Evolutionary conservation across 73 alveolate species (phyloP).

Genomic region (Tetrahymena malaccensis): DNA sequence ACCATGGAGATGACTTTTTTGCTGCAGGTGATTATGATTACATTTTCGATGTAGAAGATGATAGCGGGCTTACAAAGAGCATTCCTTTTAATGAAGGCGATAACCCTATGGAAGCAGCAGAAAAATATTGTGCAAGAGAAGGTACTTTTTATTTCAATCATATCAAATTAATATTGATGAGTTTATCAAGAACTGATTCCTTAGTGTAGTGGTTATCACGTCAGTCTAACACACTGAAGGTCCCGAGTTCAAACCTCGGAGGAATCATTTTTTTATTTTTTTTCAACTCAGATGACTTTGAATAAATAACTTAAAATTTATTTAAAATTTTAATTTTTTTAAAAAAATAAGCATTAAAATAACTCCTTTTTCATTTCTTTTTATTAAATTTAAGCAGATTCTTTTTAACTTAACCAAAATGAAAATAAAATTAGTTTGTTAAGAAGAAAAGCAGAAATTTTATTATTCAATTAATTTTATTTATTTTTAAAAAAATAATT

Average conservation of each 20-base stretch:
- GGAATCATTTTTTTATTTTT: not conserved
- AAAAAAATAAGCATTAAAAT: too few species aligned
- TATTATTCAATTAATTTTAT: too few species aligned
- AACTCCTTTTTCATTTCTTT: too few species aligned
- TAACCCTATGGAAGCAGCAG: conserved; percentile 86
- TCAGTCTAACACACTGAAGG: conserved; percentile 1
- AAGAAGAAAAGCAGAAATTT: too few species aligned
- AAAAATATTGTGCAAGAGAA: conserved; percentile 90
- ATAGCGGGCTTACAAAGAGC: conserved; percentile 76
- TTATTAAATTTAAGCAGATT: too few species aligned
- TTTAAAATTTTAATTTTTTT: too few species aligned
- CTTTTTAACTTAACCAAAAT: too few species aligned
- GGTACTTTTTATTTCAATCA: conserved; percentile 24
- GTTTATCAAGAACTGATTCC: not conserved
- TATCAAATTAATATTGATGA: conserved; percentile 2
- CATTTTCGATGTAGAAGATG: conserved; percentile 92
- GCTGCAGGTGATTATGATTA: conserved; percentile 96
- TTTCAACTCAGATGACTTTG: not conserved
- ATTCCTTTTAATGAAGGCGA: conserved; percentile 96
- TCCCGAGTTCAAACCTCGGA: conserved; percentile 1
- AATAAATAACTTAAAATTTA: too few species aligned
- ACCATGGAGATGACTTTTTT: conserved; percentile 91
- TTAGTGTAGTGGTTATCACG: conserved; percentile 1
- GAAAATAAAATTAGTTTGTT: too few species aligned
- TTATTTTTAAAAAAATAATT: too few species aligned